phyloP scores from a whole-genome alignment of 768 basidiomycete species.

The Boletus sensibilis region DNA sequence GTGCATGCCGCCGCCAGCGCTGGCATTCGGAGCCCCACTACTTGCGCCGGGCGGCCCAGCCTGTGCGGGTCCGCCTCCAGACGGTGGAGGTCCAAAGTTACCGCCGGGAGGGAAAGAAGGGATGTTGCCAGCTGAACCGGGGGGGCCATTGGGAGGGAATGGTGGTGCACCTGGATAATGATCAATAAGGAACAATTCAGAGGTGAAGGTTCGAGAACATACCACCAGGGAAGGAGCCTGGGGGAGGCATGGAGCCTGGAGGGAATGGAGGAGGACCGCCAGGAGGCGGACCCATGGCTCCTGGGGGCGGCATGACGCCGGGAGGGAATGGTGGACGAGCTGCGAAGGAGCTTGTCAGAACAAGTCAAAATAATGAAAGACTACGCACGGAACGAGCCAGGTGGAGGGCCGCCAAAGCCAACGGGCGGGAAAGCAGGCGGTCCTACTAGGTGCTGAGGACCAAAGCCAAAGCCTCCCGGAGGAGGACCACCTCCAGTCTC shows the following conservation, averaged over 20 bases:
- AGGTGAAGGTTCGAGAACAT: slow-evolving; percentile 20
- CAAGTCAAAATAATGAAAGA: background rate
- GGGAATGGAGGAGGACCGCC: slow-evolving; percentile 74
- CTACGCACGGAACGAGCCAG: slow-evolving; percentile 20
- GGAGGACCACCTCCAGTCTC: slow-evolving; percentile 85
- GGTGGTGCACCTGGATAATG: slow-evolving; percentile 42
- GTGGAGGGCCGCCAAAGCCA: slow-evolving; percentile 55
- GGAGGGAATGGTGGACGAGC: slow-evolving; percentile 74
- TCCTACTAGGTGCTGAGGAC: slow-evolving; percentile 71
- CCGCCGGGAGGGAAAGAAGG: slow-evolving; percentile 34
- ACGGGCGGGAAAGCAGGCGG: slow-evolving; percentile 54
- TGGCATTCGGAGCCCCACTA: slow-evolving; percentile 33
- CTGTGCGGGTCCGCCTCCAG: slow-evolving; percentile 43
- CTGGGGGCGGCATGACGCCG: slow-evolving; percentile 47
- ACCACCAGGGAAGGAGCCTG: slow-evolving; percentile 51
- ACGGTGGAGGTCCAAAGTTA: slow-evolving; percentile 36
- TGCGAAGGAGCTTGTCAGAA: slow-evolving; percentile 25
- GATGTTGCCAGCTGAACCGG: slow-evolving; percentile 32
- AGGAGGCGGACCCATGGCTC: slow-evolving; percentile 52
- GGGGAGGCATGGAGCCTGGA: slow-evolving; percentile 51
- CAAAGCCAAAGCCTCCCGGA: slow-evolving; percentile 84
- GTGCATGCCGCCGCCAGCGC: slow-evolving; percentile 75
- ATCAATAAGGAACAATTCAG: background rate
- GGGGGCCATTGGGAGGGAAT: slow-evolving; percentile 46
- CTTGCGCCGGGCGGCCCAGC: slow-evolving; percentile 39